Percentiles rank a stretch among this genome's conserved stretches.
These are phyloP conservation scores for Candida namnaoensis DNA, from an alignment of 805 yeast species.

Conservation along the genomic window DNA sequence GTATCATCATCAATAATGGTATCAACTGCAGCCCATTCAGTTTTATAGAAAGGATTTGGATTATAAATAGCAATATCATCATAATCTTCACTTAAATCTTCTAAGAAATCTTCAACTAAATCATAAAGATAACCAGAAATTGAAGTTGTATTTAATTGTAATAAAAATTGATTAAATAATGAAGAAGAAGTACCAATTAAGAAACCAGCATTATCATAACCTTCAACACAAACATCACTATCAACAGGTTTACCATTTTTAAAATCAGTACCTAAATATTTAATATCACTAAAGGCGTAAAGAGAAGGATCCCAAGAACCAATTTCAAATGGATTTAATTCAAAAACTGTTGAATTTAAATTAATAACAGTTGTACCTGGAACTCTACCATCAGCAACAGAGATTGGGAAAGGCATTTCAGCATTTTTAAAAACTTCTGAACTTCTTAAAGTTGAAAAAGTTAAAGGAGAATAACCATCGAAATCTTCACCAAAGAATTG, in stretches of 20 bases:
- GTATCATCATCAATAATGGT: slow-evolving; percentile 30
- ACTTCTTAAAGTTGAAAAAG: slow-evolving; percentile 49
- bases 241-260: slow-evolving; percentile 46
- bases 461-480: slow-evolving; percentile 55
- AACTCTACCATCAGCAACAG: slow-evolving; percentile 57
- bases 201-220: slow-evolving; percentile 78
- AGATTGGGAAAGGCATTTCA: slow-evolving; percentile 66
- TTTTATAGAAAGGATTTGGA: slow-evolving; percentile 63
- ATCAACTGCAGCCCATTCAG: slow-evolving; percentile 27
- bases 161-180: slow-evolving; percentile 60
- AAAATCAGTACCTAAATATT: slow-evolving; percentile 63
- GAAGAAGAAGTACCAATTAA: slow-evolving; percentile 79
- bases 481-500: slow-evolving; percentile 59
- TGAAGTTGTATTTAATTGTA: slow-evolving; percentile 48
- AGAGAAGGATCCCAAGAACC: slow-evolving; percentile 87
- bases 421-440: slow-evolving; percentile 52
- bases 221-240: slow-evolving; percentile 45
- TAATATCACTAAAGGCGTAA: slow-evolving; percentile 52
- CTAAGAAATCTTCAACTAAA: slow-evolving; percentile 37
- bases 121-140: slow-evolving; percentile 35
- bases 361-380: slow-evolving; percentile 50
- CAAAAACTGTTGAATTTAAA: slow-evolving; percentile 61
- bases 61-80: slow-evolving; percentile 62
- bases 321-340: slow-evolving; percentile 58
- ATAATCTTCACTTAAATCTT: slow-evolving; percentile 37